Evolutionary conservation across 2,329 filamentous ascomycete genomes (phyloP), one percentile per base, ranked within the genome.

Genomic region (Ustulina deusta): DNA sequence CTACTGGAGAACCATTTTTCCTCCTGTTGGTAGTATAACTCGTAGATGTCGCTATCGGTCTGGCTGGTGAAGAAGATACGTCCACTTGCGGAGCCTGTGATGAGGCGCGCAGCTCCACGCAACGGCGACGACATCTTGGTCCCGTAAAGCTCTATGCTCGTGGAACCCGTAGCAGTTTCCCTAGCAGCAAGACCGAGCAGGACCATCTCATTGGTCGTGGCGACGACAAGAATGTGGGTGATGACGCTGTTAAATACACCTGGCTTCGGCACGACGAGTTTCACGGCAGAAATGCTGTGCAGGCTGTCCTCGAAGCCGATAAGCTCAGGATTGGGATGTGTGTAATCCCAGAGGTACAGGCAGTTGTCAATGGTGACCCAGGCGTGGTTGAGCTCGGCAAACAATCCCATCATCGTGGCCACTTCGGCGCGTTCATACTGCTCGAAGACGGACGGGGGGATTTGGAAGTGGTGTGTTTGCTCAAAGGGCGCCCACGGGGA

Each of bases 271-370:
- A 90, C 89, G 13, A 97, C 91, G 54, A 99, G 87, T 73, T 93
- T 94, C 49, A 99, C 92, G n/a, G 93, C 90, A 48, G 93, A 94
- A 74, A 99, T 98, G 72, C 90, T 93, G 78, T 97, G 90, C 6
- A 90, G 85, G 79, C 95, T 92, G 73, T 97, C 94, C 78, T 98
- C 95, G 76, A 93, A 97, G 20, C 95, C 95, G 72, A 97, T 91
- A 48, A 97, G 85, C 78, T 97, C 93, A 5, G 95, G 93, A 73
- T 95, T 93, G n/a, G 93, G 90, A 78, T 93, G 88, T 6, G 94
- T 97, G 79, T 97, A 99, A 81, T 99, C 95, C 97, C 97, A 99
- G 17, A 99, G 85, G 78, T 97, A 99, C 51, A 99, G 85, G 69
- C 93, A 93, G 81, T 97, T 97, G 82, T 99, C 96, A 78, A 99